Base-by-base conservation (phyloP, 768 basidiomycete genomes). In the Serendipita indica region DNA sequence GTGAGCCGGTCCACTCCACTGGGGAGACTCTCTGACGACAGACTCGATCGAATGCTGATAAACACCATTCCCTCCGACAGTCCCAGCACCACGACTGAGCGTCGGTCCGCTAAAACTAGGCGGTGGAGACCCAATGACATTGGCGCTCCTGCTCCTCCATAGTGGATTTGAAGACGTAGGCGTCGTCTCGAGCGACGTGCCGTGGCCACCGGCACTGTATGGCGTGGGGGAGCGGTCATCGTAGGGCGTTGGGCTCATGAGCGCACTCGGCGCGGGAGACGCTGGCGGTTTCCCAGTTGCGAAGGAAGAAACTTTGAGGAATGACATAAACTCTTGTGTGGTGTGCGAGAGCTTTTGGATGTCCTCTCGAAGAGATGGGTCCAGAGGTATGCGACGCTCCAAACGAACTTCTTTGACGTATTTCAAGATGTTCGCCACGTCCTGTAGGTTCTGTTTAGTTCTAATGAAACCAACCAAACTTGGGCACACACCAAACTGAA, bases 311-410 rank as follows among this genome's bases (percentile, higher is more conserved):
- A 90, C 84, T 65, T 89, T 87, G 16, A 93, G 73, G 49, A 94
- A 74, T 63, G 89, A 87, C 52, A 87, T 83, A 64, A 91, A 86
- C 68, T 89, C 89, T 69, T 93, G 83, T 10, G 90, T 89, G 12
- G 83, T 79, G 64, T 87, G 85, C 20, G 84, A 87, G 59, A 96
- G 75, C 62, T 79, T 78, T 37, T 83, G 79, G 73, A 90, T 82
- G 65, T 82, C 81, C 58, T 73, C 77, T 60, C 86, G 79, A 39
- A 93, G 73, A 33, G 74, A 69, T 3, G 79, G 70, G 14, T 80
- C 77, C 52, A 82, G 78, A n/a, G 78, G 74, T 6, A 60, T 78
- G 74, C 16, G 73, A 71, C 22, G 74, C 73, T 56, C 80, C 80
- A 62, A 81, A 73, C 12, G 56, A 18, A 67, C 74, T 71, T 59